Percentiles rank a stretch among this genome's conserved stretches.
Conservation (phyloP, 2,329 filamentous ascomycete genomes). For the Thielaviopsis ethacetica region DNA sequence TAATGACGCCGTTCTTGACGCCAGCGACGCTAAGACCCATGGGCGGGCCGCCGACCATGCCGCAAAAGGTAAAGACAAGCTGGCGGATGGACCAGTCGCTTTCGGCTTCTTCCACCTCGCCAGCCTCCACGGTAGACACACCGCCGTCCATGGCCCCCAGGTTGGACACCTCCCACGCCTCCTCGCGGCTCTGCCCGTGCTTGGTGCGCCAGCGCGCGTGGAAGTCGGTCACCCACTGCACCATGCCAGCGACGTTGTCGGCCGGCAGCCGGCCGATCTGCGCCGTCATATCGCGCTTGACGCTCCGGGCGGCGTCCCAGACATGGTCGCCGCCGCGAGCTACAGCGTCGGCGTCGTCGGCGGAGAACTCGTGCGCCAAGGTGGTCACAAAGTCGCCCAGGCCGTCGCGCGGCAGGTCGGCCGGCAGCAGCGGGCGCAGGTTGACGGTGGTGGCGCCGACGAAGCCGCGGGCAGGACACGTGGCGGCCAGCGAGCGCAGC, state of each 20-base stretch:
- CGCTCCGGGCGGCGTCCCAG: conserved; percentile 25
- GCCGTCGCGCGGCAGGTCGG: conserved; percentile 15
- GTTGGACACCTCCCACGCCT: conserved; percentile 37
- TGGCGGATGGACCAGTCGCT: conserved; percentile 28
- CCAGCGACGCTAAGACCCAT: conserved; percentile 31
- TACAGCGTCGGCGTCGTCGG: conserved; percentile 13
- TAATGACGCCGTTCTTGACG: conserved; percentile 25
- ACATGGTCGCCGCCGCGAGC: conserved; percentile 14
- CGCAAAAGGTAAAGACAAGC: conserved; percentile 34
- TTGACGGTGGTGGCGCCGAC: conserved; percentile 26
- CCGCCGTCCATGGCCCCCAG: conserved; percentile 24
- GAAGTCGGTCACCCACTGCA: conserved; percentile 29
- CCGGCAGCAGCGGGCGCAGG: conserved; percentile 22
- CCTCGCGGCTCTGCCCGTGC: conserved; percentile 25
- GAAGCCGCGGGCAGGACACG: conserved; percentile 20
- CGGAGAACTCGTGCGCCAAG: conserved; percentile 19
- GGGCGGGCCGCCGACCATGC: conserved; percentile 26
- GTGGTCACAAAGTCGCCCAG: conserved; percentile 27
- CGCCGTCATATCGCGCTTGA: conserved; percentile 21
- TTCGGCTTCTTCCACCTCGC: too few relatives aligned
- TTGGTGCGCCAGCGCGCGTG: conserved; percentile 23
- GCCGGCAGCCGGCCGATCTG: conserved; percentile 21
- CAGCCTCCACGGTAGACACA: not conserved
- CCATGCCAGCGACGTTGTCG: conserved; percentile 27
- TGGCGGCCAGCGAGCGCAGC: conserved; percentile 25